A percentile compares a stretch with the other conserved stretches of the same genome.
These are phyloP conservation scores for Colletotrichum brevisporum DNA, from an alignment of 2,329 filamentous ascomycete genomes.

Conservation along the genomic window DNA sequence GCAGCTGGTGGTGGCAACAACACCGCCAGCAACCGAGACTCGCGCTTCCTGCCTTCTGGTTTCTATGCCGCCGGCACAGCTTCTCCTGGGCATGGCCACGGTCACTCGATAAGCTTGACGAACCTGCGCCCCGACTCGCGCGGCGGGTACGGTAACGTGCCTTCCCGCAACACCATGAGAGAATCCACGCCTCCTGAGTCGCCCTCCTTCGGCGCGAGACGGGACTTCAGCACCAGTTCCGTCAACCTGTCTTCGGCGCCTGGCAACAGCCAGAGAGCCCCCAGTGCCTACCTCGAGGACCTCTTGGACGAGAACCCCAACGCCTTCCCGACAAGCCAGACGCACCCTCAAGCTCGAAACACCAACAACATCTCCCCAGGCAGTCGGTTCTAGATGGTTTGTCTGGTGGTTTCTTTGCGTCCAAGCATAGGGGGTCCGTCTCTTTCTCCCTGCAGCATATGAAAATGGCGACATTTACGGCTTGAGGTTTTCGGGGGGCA, in stretches of 20 bases:
- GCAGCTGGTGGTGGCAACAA: constrained; percentile 76
- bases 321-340: constrained; percentile 61
- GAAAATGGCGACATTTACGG: constrained; percentile 31
- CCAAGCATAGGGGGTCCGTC: background rate
- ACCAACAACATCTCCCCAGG: constrained; percentile 27
- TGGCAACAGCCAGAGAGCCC: constrained; percentile 79
- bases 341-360: constrained; percentile 46
- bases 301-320: constrained; percentile 82
- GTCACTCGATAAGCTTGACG: constrained; percentile 71
- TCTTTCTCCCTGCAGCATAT: constrained; percentile 24
- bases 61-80: constrained; percentile 85
- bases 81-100: constrained; percentile 59
- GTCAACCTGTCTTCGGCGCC: constrained; percentile 71
- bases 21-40: constrained; percentile 67
- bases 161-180: constrained; percentile 57
- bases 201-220: constrained; percentile 65
- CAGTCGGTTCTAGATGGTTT: constrained; percentile 15
- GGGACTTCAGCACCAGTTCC: constrained; percentile 74
- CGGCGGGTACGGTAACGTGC: constrained; percentile 57
- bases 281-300: constrained; percentile 92
- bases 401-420: background rate
- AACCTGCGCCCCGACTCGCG: constrained; percentile 73
- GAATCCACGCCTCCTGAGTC: constrained; percentile 75
- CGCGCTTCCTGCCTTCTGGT: constrained; percentile 88
- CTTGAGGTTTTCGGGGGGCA: constrained; percentile 26